Evolutionary conservation across 2,329 filamentous ascomycete species (phyloP), one percentile per base, ranked within the genome.

Genomic region (Cordyceps pruinosa): DNA sequence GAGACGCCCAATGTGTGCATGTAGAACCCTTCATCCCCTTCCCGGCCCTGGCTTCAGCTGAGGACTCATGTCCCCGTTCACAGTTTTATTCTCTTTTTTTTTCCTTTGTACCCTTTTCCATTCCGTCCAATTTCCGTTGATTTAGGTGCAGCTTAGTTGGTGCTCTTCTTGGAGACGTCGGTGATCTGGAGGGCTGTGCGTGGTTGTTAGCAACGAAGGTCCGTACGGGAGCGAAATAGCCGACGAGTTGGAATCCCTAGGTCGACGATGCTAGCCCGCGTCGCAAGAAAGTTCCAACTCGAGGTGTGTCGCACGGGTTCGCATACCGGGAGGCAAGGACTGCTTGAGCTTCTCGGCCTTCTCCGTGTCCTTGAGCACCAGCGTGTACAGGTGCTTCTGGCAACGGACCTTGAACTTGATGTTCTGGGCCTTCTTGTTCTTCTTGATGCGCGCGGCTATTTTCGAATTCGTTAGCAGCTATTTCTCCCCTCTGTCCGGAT

Each of bases 391-490:
- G 84, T 94, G 87, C 73, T 87, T 86, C 76, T 90, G 84, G 88
- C 94, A 97, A 78, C 94, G 90, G 85, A 99, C 93, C 90, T 99
- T 99, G 91, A 99, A 97, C 89, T 99, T 99, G 87, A 94, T 92
- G 84, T 93, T 87, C 76, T 87, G 84, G 73, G 82, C 81, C 81
- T 88, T 87, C 79, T 86, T 88, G 86, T 87, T 96, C 85, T 95
- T 94, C 91, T 97, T 93, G 84, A 93, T 90, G 77, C 89, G 87
- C 73, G 89, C 89, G 78, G 89, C 89, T 93, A 70, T 63, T n/a
- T 70, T 61, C 44, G 42, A 48, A 55, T 44, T 41, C 50, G 51
- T 57, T 61, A 55, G 52, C 7, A 47, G 17, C n/a, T 7, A 15
- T 25, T 12, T n/a, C 10, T 13, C 19, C 13, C 26, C 49, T 44